A percentile compares a stretch with the other conserved stretches of the same genome.
These are phyloP conservation scores for Angophora floribunda DNA, from an alignment of 345 rosid species.

Conservation along the genomic window DNA sequence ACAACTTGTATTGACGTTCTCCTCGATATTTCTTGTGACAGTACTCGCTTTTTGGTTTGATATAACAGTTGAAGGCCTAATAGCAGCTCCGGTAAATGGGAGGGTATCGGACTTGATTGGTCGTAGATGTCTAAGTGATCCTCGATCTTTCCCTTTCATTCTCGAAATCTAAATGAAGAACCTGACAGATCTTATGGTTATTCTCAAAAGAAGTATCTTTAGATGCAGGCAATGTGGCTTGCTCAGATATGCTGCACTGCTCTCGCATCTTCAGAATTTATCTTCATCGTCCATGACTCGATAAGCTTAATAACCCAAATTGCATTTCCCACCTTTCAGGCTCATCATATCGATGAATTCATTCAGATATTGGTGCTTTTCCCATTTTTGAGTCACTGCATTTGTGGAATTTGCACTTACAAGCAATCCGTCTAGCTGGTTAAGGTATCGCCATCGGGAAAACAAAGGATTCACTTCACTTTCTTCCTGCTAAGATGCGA, in stretches of 20 bases:
- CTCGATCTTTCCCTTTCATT: neutral
- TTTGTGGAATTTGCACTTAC: neutral
- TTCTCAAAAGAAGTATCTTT: neutral
- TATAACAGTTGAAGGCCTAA: constrained; percentile 9
- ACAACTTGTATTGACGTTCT: neutral
- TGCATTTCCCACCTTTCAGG: neutral
- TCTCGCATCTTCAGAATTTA: neutral
- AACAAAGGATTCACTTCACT: neutral
- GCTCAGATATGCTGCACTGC: constrained; percentile 5
- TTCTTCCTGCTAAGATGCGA: neutral
- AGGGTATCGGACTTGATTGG: neutral
- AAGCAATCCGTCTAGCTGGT: neutral
- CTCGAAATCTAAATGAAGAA: neutral
- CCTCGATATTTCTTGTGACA: neutral
- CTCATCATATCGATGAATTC: neutral
- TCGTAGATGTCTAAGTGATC: neutral
- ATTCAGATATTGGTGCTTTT: neutral
- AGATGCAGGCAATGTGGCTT: constrained; percentile 45
- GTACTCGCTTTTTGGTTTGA: constrained; percentile 16
- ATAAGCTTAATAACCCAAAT: neutral
- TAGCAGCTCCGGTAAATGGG: constrained; percentile 4
- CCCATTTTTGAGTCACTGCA: neutral
- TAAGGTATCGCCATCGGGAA: neutral
- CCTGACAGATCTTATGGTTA: neutral
- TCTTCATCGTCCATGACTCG: neutral